These are phyloP conservation scores for Marasmius fiardii DNA, from an alignment of 1,284 basidiomycete genomes.

Conservation along the genomic window DNA sequence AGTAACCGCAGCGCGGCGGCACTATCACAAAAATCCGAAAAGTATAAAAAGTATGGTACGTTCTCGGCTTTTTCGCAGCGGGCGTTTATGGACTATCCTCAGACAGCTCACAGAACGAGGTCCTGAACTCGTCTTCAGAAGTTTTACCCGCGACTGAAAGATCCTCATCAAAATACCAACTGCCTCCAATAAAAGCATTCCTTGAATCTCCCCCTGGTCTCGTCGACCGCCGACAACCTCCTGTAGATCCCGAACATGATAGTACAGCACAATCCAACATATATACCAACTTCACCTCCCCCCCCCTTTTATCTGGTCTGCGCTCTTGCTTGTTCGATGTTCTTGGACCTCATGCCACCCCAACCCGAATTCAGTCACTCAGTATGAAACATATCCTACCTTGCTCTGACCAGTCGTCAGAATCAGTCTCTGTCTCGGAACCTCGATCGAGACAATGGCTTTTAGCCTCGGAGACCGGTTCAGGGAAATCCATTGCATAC, in stretches of 20 bases:
- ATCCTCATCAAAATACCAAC: background rate
- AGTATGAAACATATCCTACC: constrained; percentile 60
- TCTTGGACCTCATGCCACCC: constrained; percentile 49
- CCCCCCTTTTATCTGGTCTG: constrained; percentile 65
- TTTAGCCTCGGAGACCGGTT: constrained; percentile 85
- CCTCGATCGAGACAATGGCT: constrained; percentile 53
- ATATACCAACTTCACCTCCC: constrained; percentile 46
- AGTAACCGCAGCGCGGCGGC: background rate
- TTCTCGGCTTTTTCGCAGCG: background rate
- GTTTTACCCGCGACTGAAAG: background rate
- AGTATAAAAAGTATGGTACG: constrained; percentile 1
- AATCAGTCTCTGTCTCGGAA: constrained; percentile 12
- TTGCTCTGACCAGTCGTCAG: constrained; percentile 14
- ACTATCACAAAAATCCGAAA: background rate
- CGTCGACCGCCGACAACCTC: too few relatives aligned
- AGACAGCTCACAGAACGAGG: background rate
- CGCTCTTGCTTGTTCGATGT: constrained; percentile 50
- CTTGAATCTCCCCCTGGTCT: too few relatives aligned
- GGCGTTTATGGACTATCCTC: background rate
- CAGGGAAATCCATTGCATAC: constrained; percentile 89
- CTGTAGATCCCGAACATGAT: background rate
- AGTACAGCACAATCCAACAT: background rate
- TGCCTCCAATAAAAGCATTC: too few relatives aligned
- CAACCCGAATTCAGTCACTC: constrained; percentile 76
- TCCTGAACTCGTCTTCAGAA: background rate